phyloP scores from a whole-genome alignment of 164 flowering plant species.

The Nelumbo lutea region DNA sequence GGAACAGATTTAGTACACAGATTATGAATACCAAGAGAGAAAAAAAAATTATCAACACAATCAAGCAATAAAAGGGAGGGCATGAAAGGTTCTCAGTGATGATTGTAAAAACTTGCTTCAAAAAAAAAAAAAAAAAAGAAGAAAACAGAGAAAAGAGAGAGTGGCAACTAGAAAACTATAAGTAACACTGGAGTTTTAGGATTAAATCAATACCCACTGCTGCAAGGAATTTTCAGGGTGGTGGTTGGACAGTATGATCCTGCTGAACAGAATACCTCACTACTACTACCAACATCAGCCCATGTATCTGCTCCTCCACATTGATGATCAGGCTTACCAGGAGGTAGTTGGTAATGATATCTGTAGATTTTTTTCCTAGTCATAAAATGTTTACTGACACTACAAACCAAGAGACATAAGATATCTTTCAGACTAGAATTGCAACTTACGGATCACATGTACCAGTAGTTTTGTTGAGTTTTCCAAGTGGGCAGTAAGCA shows the following conservation, averaged over 20 bases:
- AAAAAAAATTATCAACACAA: constrained; percentile 1
- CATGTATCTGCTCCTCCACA: constrained; percentile 95
- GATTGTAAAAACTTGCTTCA: too few species aligned
- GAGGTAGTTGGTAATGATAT: constrained; percentile 79
- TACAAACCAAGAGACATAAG: constrained; percentile 4
- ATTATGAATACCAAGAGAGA: constrained; percentile 1
- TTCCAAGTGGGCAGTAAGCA: constrained; percentile 76
- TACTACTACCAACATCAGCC: constrained; percentile 66
- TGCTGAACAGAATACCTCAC: constrained; percentile 80
- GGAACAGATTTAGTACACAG: constrained; percentile 8
- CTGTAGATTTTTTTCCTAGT: constrained; percentile 41
- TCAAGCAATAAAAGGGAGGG: background rate
- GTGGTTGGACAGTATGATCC: constrained; percentile 93
- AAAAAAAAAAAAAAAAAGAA: too few species aligned
- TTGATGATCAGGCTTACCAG: constrained; percentile 61
- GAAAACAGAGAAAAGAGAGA: background rate
- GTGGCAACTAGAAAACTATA: constrained; percentile 2
- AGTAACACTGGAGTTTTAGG: constrained; percentile 20
- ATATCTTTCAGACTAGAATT: constrained; percentile 10
- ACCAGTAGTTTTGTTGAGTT: constrained; percentile 66
- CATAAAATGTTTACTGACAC: constrained; percentile 24
- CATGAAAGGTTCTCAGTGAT: background rate
- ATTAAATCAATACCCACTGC: constrained; percentile 63
- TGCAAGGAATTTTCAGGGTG: constrained; percentile 54
- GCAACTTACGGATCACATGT: constrained; percentile 90